Evolutionary conservation across 805 yeast species (phyloP).

Genomic region (Kodamaea sagamina): DNA sequence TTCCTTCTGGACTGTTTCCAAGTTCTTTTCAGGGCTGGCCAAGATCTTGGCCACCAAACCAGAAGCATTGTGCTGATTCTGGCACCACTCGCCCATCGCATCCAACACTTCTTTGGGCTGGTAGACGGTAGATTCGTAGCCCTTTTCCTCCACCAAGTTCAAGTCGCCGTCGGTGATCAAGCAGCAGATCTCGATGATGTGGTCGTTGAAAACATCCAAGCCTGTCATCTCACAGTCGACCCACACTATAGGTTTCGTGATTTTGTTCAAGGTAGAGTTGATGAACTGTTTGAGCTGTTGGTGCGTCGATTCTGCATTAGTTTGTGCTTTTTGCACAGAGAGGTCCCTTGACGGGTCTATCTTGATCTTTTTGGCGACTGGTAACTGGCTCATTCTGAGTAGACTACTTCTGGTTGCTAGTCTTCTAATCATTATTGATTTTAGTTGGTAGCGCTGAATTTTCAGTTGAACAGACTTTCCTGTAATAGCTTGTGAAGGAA

Average conservation of each 20-base stretch:
- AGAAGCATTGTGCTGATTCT: conserved; percentile 67
- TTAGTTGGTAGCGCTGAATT: too few relatives aligned
- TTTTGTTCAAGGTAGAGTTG: not conserved
- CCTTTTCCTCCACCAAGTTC: conserved; percentile 63
- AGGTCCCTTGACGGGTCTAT: not conserved
- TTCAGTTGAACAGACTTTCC: not conserved
- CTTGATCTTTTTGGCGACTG: conserved; percentile 4
- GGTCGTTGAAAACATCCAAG: conserved; percentile 68
- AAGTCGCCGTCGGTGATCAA: conserved; percentile 83
- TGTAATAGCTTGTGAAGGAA: too few relatives aligned
- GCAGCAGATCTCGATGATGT: conserved; percentile 90
- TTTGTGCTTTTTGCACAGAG: not conserved
- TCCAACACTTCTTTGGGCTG: conserved; percentile 62
- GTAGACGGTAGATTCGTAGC: conserved; percentile 82
- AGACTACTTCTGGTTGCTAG: too few relatives aligned
- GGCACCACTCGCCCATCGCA: conserved; percentile 87
- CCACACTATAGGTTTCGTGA: conserved; percentile 64
- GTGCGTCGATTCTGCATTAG: too few relatives aligned
- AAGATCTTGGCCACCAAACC: conserved; percentile 80
- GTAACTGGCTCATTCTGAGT: not conserved
- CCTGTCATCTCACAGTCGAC: conserved; percentile 99
- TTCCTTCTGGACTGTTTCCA: conserved; percentile 64
- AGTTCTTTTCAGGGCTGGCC: conserved; percentile 51
- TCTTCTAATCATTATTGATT: not conserved
- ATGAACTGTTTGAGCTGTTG: not conserved